These are phyloP conservation scores for Penicillium polonicum DNA, from an alignment of 2,329 filamentous ascomycete species.

Conservation along the genomic window DNA sequence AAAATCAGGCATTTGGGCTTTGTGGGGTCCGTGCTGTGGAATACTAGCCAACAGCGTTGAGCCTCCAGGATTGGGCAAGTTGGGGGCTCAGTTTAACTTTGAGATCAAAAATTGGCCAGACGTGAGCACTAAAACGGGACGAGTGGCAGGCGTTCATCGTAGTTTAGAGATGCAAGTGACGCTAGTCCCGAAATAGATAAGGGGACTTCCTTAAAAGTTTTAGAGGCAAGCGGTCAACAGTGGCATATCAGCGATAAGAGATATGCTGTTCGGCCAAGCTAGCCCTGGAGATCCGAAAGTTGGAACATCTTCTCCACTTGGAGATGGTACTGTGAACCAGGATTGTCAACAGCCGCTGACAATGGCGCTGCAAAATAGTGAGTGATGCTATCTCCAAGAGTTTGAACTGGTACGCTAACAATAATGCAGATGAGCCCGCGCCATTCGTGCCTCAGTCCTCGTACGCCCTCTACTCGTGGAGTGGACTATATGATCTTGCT, in stretches of 20 bases:
- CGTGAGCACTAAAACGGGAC: no score
- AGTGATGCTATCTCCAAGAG: not conserved
- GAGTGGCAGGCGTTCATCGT: not conserved
- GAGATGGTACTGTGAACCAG: slow-evolving; percentile 27
- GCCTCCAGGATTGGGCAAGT: no score
- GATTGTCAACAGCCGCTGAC: slow-evolving; percentile 26
- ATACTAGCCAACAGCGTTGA: no score
- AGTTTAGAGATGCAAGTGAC: not conserved
- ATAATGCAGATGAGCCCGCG: slow-evolving; percentile 29
- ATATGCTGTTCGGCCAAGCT: slow-evolving; percentile 16
- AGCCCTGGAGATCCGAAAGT: slow-evolving; percentile 15
- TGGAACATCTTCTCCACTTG: slow-evolving; percentile 18
- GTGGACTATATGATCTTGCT: slow-evolving; percentile 17
- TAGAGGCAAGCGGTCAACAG: not conserved
- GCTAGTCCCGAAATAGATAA: not conserved
- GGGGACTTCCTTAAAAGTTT: not conserved
- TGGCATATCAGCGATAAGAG: slow-evolving; percentile 17
- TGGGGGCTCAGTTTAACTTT: no score
- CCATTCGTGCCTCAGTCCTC: slow-evolving; percentile 41
- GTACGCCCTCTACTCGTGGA: slow-evolving; percentile 31
- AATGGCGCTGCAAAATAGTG: slow-evolving; percentile 37
- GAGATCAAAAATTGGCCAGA: no score
- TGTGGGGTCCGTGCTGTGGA: no score
- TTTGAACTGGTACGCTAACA: slow-evolving; percentile 14
- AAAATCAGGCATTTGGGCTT: no score